Conservation (phyloP, 306 rosid species). For the Quercus bicolor region DNA sequence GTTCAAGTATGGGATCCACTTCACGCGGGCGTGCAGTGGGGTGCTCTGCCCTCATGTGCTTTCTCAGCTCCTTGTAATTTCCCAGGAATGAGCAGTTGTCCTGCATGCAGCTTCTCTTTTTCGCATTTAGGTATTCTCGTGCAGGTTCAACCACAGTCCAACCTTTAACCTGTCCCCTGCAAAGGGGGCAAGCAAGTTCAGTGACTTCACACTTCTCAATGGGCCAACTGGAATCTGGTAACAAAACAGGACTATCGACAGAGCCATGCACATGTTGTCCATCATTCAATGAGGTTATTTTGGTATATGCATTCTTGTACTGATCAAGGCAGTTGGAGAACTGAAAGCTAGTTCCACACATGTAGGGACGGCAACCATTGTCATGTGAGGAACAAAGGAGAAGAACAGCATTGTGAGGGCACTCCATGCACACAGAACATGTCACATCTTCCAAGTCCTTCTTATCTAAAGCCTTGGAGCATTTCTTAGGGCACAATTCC, state of each 20-base stretch:
- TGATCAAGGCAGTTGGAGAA: constrained; percentile 92
- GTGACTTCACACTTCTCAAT: constrained; percentile 45
- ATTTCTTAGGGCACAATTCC: constrained; percentile 63
- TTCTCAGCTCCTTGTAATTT: constrained; percentile 80
- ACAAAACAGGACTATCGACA: constrained; percentile 26
- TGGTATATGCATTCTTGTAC: constrained; percentile 76
- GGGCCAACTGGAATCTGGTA: constrained; percentile 39
- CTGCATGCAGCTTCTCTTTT: constrained; percentile 89
- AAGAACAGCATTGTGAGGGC: constrained; percentile 96
- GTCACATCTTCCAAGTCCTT: constrained; percentile 84
- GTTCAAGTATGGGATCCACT: constrained; percentile 84
- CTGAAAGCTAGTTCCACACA: constrained; percentile 83
- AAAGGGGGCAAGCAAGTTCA: constrained; percentile 74
- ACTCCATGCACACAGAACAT: constrained; percentile 97
- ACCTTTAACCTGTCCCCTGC: constrained; percentile 92
- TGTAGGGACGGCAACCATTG: constrained; percentile 88
- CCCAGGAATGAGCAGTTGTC: constrained; percentile 80
- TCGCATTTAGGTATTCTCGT: constrained; percentile 76
- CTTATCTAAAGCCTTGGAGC: constrained; percentile 55
- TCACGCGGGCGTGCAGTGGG: constrained; percentile 80
- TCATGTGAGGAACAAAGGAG: constrained; percentile 84
- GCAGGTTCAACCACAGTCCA: constrained; percentile 98
- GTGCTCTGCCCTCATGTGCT: constrained; percentile 79
- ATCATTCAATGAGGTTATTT: constrained; percentile 38
- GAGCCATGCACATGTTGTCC: constrained; percentile 43